Evolutionary conservation across 768 basidiomycete genomes (phyloP), one percentile per base, ranked within the genome.

Genomic region (Pleurotus cornucopiae): DNA sequence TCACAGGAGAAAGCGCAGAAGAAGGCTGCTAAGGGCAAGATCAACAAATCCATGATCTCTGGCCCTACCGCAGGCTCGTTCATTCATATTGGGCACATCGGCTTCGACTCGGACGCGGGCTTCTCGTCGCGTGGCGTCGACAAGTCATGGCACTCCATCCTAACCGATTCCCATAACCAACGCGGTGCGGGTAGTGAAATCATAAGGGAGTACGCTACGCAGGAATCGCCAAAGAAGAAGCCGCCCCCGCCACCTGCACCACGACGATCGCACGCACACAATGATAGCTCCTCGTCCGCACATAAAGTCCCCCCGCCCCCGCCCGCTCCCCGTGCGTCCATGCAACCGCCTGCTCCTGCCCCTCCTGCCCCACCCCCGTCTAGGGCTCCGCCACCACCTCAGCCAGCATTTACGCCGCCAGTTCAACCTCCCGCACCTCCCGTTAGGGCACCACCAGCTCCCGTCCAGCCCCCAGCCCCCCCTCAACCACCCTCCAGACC

Each of bases 51-150:
- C 0, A 82, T 88, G 77, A 98, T 98, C 48, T 94, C 93, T 9
- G 88, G 77, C 0, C 95, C 94, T 2, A 81, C 84, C 3, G 68
- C 74, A 1, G 86, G 86, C 12, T 88, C 88, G 6, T 98, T 98
- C 75, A 80, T 83, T 56, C 95, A 98, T 65, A 79, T 97, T 44
- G 93, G 89, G 0, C 95, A 98, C 67, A 96, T 99, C 90, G 95
- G 94, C 11, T 97, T 88, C 68, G 91, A 97, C 63, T 68, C 81
- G 0, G 85, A 96, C 61, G 82, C 85, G 21, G 96, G 96, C 2
- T 98, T 93, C 69, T 88, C 86, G 0, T 90, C 88, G 0, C 80
- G 77, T 13, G 91, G 91, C 53, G 90, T 99, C 4, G 96, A 99
- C 69, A 84, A 91, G 1, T 91, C 88, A 4, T 98, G 96, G 96